A percentile compares a stretch with the other conserved stretches of the same genome.
Conservation (phyloP, 1,284 basidiomycete genomes). For the Ustilago curta region DNA sequence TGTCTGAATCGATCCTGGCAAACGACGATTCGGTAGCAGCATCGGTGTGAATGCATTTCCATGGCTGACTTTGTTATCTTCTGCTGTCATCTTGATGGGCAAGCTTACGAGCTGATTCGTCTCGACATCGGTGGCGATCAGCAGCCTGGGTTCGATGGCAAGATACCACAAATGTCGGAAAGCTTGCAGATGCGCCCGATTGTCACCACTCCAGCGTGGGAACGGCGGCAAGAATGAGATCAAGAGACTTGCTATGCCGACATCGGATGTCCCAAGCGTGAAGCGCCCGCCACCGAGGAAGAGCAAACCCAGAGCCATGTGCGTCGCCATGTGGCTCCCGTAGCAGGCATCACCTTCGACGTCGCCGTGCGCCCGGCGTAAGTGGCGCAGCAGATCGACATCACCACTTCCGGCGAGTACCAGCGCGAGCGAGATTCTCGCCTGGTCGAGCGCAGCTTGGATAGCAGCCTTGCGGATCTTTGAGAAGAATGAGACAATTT, state of each 20-base stretch:
- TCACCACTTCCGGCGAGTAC: slow-evolving; percentile 98
- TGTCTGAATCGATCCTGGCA: slow-evolving; percentile 77
- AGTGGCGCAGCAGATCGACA: slow-evolving; percentile 85
- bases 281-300: slow-evolving; percentile 94
- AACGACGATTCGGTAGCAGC: slow-evolving; percentile 78
- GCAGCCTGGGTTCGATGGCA: slow-evolving; percentile 90
- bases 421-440: slow-evolving; percentile 85
- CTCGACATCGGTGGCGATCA: slow-evolving; percentile 77
- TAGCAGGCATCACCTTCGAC: slow-evolving; percentile 76
- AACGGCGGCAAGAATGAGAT: slow-evolving; percentile 80
- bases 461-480: slow-evolving; percentile 77
- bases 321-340: slow-evolving; percentile 88
- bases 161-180: slow-evolving; percentile 95
- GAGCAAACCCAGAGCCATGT: slow-evolving; percentile 89
- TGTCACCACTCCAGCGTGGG: slow-evolving; percentile 82
- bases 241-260: slow-evolving; percentile 88
- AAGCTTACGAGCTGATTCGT: slow-evolving; percentile 53
- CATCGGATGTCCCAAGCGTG: slow-evolving; percentile 90
- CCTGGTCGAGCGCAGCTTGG: slow-evolving; percentile 87
- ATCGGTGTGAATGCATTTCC: slow-evolving; percentile 74
- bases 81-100: slow-evolving; percentile 36
- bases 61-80: not conserved
- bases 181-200: slow-evolving; percentile 90
- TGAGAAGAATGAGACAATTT: slow-evolving; percentile 53
- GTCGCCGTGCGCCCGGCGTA: slow-evolving; percentile 91